Evolutionary conservation across 176 grass and related monocot genomes (phyloP).

Genomic region (Zoysia japonica): DNA sequence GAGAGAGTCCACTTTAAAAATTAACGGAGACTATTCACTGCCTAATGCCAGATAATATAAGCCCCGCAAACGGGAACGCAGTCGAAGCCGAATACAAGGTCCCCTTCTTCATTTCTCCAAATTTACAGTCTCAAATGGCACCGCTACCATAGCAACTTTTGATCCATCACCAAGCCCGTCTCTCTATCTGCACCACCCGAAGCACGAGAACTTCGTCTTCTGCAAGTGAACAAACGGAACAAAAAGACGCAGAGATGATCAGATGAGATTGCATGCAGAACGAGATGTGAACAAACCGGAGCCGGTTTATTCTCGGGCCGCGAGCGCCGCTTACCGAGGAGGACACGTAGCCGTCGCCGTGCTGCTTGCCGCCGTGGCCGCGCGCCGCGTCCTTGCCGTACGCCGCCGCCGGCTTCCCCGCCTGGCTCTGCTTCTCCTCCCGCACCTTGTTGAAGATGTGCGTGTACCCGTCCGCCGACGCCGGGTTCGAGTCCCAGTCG

Average conservation of each 20-base stretch:
- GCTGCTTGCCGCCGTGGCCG: slow-evolving; percentile 18
- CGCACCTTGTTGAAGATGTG: slow-evolving; percentile 90
- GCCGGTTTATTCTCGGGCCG: not conserved
- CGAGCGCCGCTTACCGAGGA: slow-evolving; percentile 48
- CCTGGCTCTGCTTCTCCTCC: slow-evolving; percentile 75
- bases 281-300: not conserved
- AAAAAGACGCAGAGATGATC: not conserved
- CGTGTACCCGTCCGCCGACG: slow-evolving; percentile 91
- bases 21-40: not conserved
- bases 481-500: slow-evolving; percentile 92
- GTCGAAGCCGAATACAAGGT: slow-evolving; percentile 6
- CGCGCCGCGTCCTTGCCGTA: slow-evolving; percentile 41
- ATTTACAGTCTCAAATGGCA: slow-evolving; percentile 23
- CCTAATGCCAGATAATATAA: slow-evolving; percentile 18
- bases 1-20: slow-evolving; percentile 3
- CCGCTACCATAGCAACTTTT: not conserved
- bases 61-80: not conserved
- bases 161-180: not conserved
- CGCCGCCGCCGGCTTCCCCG: slow-evolving; percentile 43
- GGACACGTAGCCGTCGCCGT: slow-evolving; percentile 48
- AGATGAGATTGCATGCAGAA: not conserved
- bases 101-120: not conserved
- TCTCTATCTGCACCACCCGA: slow-evolving; percentile 75
- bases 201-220: slow-evolving; percentile 58
- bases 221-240: slow-evolving; percentile 26